Evolutionary conservation across 768 basidiomycete genomes (phyloP).

Genomic region (Phylloporus arenicola): DNA sequence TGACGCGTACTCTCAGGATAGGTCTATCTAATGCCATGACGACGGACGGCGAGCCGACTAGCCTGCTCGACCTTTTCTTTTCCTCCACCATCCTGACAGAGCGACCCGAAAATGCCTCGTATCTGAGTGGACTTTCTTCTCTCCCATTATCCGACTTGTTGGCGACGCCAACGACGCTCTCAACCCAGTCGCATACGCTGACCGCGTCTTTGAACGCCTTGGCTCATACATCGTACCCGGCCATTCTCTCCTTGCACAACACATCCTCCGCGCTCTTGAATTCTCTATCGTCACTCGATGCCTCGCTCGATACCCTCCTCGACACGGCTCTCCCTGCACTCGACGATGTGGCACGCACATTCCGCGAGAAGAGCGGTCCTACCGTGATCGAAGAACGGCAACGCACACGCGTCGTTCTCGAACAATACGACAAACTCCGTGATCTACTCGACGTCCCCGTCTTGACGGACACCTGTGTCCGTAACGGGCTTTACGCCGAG

Average conservation of each 20-base stretch:
- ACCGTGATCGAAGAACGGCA: conserved; percentile 67
- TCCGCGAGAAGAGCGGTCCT: conserved; percentile 64
- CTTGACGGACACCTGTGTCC: conserved; percentile 88
- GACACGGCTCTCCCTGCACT: conserved; percentile 66
- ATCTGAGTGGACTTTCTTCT: conserved; percentile 61
- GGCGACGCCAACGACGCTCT: conserved; percentile 67
- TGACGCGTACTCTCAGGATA: background rate
- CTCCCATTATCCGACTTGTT: conserved; percentile 65
- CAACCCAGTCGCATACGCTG: conserved; percentile 80
- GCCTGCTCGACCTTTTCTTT: conserved; percentile 25
- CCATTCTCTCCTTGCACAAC: conserved; percentile 82
- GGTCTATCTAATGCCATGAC: conserved; percentile 13
- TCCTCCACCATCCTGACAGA: conserved; percentile 11
- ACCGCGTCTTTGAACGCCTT: conserved; percentile 86
- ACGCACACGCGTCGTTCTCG: conserved; percentile 79
- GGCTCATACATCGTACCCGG: conserved; percentile 86
- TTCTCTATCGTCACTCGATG: conserved; percentile 69
- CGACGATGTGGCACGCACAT: conserved; percentile 65
- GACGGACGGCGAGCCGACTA: conserved; percentile 18
- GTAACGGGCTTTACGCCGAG: conserved; percentile 89
- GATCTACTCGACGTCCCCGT: conserved; percentile 89
- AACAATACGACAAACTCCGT: conserved; percentile 89
- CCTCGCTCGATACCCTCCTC: conserved; percentile 67
- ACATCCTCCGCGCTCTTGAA: conserved; percentile 68
- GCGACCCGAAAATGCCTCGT: conserved; percentile 34